Evolutionary conservation across 2,329 filamentous ascomycete species (phyloP).

Genomic region (Raffaelea arxii): DNA sequence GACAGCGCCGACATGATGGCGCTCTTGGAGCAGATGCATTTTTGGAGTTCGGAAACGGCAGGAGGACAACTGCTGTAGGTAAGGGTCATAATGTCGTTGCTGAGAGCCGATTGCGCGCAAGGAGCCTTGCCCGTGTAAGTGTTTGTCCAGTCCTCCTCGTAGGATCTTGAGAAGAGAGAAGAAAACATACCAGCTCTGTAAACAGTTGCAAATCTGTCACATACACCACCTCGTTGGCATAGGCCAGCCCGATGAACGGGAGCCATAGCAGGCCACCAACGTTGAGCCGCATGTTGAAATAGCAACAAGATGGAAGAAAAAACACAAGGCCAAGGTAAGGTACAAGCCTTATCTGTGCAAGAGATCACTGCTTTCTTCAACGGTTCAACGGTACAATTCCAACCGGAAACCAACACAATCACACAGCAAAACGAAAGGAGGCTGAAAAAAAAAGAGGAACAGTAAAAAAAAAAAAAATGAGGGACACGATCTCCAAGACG

Average conservation of each 20-base stretch:
- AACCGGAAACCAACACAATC: not conserved
- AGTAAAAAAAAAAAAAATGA: not conserved
- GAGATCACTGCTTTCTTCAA: no score
- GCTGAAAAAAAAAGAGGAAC: not conserved
- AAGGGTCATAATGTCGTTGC: slow-evolving; percentile 30
- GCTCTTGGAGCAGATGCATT: slow-evolving; percentile 42
- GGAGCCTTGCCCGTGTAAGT: slow-evolving; percentile 29
- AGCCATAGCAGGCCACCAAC: slow-evolving; percentile 6
- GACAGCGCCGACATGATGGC: slow-evolving; percentile 28
- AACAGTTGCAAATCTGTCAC: slow-evolving; percentile 35
- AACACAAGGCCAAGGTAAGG: not conserved
- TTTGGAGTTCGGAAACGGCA: slow-evolving; percentile 34
- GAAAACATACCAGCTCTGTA: slow-evolving; percentile 28
- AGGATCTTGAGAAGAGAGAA: no score
- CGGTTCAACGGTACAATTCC: no score
- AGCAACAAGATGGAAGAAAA: not conserved
- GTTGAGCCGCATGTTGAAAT: slow-evolving; percentile 1
- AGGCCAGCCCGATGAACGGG: slow-evolving; percentile 2
- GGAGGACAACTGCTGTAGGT: slow-evolving; percentile 34
- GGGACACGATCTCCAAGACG: no score
- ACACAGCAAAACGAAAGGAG: not conserved
- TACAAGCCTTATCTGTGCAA: no score
- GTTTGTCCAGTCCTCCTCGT: slow-evolving; percentile 2
- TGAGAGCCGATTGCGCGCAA: slow-evolving; percentile 37
- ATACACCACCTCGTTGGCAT: slow-evolving; percentile 22